Evolutionary conservation across 2,329 filamentous ascomycete species (phyloP).

Genomic region (Colletotrichum incanum): DNA sequence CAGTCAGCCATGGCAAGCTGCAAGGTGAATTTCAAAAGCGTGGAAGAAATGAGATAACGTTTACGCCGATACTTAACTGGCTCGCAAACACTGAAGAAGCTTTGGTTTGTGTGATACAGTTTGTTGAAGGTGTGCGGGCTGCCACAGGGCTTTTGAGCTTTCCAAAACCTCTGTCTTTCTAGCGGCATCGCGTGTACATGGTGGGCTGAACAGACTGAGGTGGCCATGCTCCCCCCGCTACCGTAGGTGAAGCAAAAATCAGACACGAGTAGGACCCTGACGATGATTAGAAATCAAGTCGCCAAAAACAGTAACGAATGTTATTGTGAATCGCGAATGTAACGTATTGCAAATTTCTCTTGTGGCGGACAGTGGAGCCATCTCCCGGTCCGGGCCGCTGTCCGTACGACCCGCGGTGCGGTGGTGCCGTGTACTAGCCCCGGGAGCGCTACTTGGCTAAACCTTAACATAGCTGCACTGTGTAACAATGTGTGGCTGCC

Average conservation of each 20-base stretch:
- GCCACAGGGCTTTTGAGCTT: no score
- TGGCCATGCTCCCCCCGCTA: neutral
- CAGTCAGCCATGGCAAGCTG: neutral
- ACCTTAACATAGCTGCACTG: neutral
- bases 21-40: neutral
- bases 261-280: neutral
- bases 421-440: neutral
- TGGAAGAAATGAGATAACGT: neutral
- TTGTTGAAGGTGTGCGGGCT: no score
- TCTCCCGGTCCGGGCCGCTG: constrained; percentile 10
- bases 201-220: neutral
- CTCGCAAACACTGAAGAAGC: neutral
- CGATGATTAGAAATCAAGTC: constrained; percentile 9
- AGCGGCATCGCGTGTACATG: neutral
- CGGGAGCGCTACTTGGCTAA: neutral
- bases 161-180: neutral
- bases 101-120: no score
- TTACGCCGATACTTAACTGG: neutral
- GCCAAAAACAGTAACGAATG: neutral
- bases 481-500: neutral
- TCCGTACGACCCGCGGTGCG: neutral
- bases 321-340: constrained; percentile 10
- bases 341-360: constrained; percentile 3
- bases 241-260: neutral
- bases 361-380: neutral